phyloP scores from a whole-genome alignment of 139 green algal genomes.

The Raphidocelis subcapitata region DNA sequence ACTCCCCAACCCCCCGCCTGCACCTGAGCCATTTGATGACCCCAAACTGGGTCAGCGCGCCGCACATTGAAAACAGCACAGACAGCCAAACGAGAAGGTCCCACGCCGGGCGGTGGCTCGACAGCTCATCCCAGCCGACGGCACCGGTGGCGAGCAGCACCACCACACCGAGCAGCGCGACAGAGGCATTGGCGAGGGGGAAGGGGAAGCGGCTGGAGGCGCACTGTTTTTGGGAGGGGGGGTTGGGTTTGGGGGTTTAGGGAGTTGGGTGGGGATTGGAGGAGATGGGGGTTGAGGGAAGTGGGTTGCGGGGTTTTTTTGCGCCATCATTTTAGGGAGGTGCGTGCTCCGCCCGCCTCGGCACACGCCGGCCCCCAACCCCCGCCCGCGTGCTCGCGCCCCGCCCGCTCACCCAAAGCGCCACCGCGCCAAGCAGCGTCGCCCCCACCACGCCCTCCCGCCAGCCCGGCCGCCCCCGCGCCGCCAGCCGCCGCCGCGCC shows the following conservation, averaged over 20 bases:
- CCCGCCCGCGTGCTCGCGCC: conserved; percentile 42
- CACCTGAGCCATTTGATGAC: conserved; percentile 18
- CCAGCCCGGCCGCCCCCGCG: conserved; percentile 68
- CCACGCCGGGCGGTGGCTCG: conserved; percentile 77
- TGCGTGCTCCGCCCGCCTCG: too few relatives aligned
- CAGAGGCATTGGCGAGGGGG: conserved; percentile 31
- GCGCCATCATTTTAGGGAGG: too few relatives aligned
- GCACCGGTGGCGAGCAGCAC: conserved; percentile 74
- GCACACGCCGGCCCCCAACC: conserved; percentile 36
- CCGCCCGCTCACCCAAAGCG: conserved; percentile 74
- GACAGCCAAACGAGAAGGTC: conserved; percentile 78
- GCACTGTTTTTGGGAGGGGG: neutral
- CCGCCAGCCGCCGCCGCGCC: conserved; percentile 45
- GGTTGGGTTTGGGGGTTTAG: too few relatives aligned
- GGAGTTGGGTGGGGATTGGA: too few relatives aligned
- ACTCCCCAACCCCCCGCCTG: too few relatives aligned
- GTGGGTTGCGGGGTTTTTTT: too few relatives aligned
- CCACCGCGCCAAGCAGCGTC: conserved; percentile 71
- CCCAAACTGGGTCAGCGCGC: neutral
- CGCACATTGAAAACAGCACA: conserved; percentile 1
- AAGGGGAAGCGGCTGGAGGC: neutral
- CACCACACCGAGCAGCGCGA: conserved; percentile 76
- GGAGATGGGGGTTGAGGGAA: too few relatives aligned
- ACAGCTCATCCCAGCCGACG: conserved; percentile 76
- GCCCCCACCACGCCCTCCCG: conserved; percentile 78